phyloP scores from a whole-genome alignment of 208 protist genomes.

The Trypanosoma platydactyli region DNA sequence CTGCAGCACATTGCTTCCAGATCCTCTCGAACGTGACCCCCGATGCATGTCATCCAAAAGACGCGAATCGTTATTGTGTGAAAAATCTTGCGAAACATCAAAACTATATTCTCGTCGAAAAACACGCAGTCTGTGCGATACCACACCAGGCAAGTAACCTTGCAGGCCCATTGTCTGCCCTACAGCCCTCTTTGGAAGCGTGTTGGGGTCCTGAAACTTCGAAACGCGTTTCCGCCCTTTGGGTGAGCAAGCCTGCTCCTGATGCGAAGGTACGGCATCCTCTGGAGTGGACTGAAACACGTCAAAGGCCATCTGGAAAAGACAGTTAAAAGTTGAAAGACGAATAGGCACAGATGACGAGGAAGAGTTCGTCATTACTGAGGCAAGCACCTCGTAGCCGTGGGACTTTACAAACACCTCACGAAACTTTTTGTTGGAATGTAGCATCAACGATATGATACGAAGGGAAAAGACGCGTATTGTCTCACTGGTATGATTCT shows the following conservation, averaged over 20 bases:
- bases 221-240: constrained; percentile 18
- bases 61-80: constrained; percentile 35
- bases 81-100: constrained; percentile 63
- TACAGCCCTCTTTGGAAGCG: background rate
- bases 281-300: constrained; percentile 49
- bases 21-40: background rate
- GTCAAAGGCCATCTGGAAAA: constrained; percentile 85
- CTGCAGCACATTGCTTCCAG: constrained; percentile 7
- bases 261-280: constrained; percentile 10
- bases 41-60: constrained; percentile 38
- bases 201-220: constrained; percentile 33
- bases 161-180: constrained; percentile 21
- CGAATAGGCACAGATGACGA: constrained; percentile 47
- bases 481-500: constrained; percentile 73
- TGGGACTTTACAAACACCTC: constrained; percentile 62
- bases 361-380: constrained; percentile 47
- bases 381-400: constrained; percentile 66
- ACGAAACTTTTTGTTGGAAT: constrained; percentile 53
- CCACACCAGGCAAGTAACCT: constrained; percentile 46
- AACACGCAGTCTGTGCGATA: constrained; percentile 34
- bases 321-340: constrained; percentile 71
- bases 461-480: constrained; percentile 80
- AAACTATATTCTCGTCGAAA: constrained; percentile 80
- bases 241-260: constrained; percentile 21
- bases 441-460: constrained; percentile 77